Base-by-base conservation (phyloP, 768 basidiomycete species). In the Mycena floridula region DNA sequence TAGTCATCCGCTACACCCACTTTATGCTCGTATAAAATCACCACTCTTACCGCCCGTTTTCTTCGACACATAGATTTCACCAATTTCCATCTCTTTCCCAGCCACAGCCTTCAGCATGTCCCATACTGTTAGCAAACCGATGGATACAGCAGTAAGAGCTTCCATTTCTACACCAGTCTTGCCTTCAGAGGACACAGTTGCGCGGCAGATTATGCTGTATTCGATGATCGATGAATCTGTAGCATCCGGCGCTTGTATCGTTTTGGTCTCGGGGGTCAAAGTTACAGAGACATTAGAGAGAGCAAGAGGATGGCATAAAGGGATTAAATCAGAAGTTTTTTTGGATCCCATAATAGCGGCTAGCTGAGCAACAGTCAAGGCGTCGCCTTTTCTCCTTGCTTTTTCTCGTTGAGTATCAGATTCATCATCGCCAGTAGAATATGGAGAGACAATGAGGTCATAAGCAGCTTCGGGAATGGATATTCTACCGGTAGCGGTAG, bases 101-200 rank as follows among this genome's bases (percentile, higher is more conserved):
- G 87, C 89, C 2, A 90, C 82, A 4, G 85, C 85, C 64, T 94
- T 93, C 24, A 93, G 73, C 91, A 95, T 93, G 57, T 92, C 90
- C 87, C 90, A 95, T 12, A 93, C 81, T 1, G 89, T 89, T 43
- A 94, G 66, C 25, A 89, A 70, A 5, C 82, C 82, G 24, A 87
- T 69, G 1, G 81, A 81, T 7, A 89, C 91, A 20, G 83, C 84
- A n/a, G 83, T 88, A 45, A 94, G 59, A 20, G 91, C 92, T 64
- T 96, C 94, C 86, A 97, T 92, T 67, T 92, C 89, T 16, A 92
- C 88, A 4, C 92, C 87, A 12, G 90, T 90, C 60, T 81, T 82
- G 12, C 88, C 86, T 59, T 82, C 76, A 51, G 84, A 87, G 30
- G 81, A 69, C 26, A 89, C 86, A 7, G 77, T 82, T 21, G 82